Percentiles rank a stretch among this genome's conserved stretches.
Conservation (phyloP, 1,139 yeast genomes). For the Yamadazyma epiphylla region DNA sequence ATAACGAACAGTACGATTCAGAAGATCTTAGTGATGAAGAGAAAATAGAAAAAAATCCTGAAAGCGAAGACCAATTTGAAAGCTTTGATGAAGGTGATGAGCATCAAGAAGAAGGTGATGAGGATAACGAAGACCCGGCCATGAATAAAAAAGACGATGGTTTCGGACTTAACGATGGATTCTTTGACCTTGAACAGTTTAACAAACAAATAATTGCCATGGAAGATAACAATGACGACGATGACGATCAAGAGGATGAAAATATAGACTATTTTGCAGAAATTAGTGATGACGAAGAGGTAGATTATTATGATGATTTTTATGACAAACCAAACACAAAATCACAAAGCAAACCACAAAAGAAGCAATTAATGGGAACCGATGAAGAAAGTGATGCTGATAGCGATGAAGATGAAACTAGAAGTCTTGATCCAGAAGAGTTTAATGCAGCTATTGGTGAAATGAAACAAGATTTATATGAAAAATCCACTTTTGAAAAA, state of each 20-base stretch:
- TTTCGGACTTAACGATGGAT: slow-evolving; percentile 76
- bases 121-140: slow-evolving; percentile 11
- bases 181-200: slow-evolving; percentile 82
- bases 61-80: slow-evolving; percentile 15
- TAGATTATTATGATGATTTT: slow-evolving; percentile 70
- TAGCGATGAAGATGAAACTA: slow-evolving; percentile 26
- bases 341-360: slow-evolving; percentile 14
- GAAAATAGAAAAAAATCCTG: too few species aligned
- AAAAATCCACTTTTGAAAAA: slow-evolving; percentile 73
- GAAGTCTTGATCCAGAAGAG: slow-evolving; percentile 37
- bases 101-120: slow-evolving; percentile 11
- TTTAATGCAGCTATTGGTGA: slow-evolving; percentile 54
- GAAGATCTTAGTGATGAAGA: slow-evolving; percentile 10
- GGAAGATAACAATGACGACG: slow-evolving; percentile 54
- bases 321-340: slow-evolving; percentile 50
- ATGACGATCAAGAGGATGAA: slow-evolving; percentile 32
- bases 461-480: slow-evolving; percentile 56
- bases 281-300: slow-evolving; percentile 57
- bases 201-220: slow-evolving; percentile 75
- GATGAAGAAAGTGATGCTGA: slow-evolving; percentile 18
- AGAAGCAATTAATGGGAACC: slow-evolving; percentile 12
- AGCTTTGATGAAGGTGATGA: slow-evolving; percentile 18
- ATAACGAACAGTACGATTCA: slow-evolving; percentile 6
- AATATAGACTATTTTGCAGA: slow-evolving; percentile 63
- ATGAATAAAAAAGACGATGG: slow-evolving; percentile 36